Base-by-base conservation (phyloP, 495 filamentous ascomycete genomes). In the Apodospora peruviana region DNA sequence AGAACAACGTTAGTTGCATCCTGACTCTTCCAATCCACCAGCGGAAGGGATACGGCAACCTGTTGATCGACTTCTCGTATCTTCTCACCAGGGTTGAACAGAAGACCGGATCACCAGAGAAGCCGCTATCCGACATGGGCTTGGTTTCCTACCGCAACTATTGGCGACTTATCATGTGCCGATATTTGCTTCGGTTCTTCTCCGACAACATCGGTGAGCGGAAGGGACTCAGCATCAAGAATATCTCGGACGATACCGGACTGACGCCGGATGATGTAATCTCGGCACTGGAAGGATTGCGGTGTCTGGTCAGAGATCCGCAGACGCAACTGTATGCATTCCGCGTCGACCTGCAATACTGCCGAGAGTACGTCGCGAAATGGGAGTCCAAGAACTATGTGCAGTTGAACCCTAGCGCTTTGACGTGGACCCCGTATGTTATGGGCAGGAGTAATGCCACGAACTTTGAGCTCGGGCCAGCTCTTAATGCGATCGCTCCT, bases 1-100 rank as follows among this genome's bases (percentile, higher is more conserved):
- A 87, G 51, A 96, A 97, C 61, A 98, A 98, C 55, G 93, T 98
- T 18, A 95, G 90, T 23, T 98, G 93, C 65, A 98, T 98, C 58
- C 74, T 97, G 18, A 96, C 93, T 0, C 73, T 98, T 21, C 93
- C 93, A 0, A 96, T 96, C 35, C 90, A 96, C 55, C 91, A 96
- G 61, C 87, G 93, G 12, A 95, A 96, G 66, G 93, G 93, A 51
- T 98, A 96, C 57, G 93, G 94, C 1, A 91, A 96, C 59, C 80
- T 97, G 8, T 77, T 98, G 10, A 98, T 98, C 57, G 91, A 96
- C 62, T 98, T 98, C 58, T 98, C 93, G 0, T 98, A 98, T 56
- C 86, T 97, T 4, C 78, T 98, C 25, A 96, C 93, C 0, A 81
- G 89, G 43, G 87, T 91, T 2, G 93, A 98, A 68, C 81, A 86